Percentiles rank a stretch among this genome's conserved stretches.
phyloP scores from a whole-genome alignment of 495 filamentous ascomycete species.

The Apodospora peruviana region DNA sequence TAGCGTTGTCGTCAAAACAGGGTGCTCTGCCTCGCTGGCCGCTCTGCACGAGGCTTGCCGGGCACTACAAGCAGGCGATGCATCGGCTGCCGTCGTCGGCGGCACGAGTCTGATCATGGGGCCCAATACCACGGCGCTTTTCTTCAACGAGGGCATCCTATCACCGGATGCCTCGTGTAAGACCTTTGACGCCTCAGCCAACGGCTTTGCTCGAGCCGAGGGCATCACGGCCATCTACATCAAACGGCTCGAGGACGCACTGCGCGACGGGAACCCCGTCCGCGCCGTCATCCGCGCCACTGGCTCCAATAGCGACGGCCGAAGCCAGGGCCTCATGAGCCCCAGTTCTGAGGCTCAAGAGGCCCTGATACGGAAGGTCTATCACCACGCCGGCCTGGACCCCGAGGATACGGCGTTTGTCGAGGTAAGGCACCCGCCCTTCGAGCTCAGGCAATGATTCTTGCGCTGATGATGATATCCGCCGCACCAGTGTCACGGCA shows the following conservation, averaged over 20 bases:
- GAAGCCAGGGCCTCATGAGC: slow-evolving; percentile 37
- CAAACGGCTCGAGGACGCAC: slow-evolving; percentile 47
- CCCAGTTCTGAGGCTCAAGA: slow-evolving; percentile 45
- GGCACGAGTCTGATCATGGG: slow-evolving; percentile 26
- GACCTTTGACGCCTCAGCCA: slow-evolving; percentile 26
- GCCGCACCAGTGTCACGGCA: slow-evolving; percentile 38
- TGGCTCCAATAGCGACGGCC: slow-evolving; percentile 45
- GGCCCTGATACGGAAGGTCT: slow-evolving; percentile 39
- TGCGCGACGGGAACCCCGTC: slow-evolving; percentile 43
- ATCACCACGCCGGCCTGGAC: slow-evolving; percentile 17
- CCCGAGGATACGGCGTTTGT: slow-evolving; percentile 6
- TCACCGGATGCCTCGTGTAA: slow-evolving; percentile 24
- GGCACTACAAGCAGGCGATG: slow-evolving; percentile 36
- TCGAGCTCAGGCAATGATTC: not conserved
- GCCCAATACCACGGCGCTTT: not conserved
- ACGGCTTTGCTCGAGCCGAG: slow-evolving; percentile 55
- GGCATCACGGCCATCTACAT: slow-evolving; percentile 33
- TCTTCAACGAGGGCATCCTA: slow-evolving; percentile 4
- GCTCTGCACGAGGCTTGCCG: slow-evolving; percentile 37
- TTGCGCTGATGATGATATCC: slow-evolving; percentile 5
- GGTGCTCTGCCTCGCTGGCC: slow-evolving; percentile 40
- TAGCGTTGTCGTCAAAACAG: slow-evolving; percentile 37
- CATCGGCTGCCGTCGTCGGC: slow-evolving; percentile 32
- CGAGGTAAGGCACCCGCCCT: not conserved
- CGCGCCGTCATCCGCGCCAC: slow-evolving; percentile 49